These are phyloP conservation scores for Biscogniauxia sp. DNA, from an alignment of 2,329 filamentous ascomycete genomes.

Conservation along the genomic window DNA sequence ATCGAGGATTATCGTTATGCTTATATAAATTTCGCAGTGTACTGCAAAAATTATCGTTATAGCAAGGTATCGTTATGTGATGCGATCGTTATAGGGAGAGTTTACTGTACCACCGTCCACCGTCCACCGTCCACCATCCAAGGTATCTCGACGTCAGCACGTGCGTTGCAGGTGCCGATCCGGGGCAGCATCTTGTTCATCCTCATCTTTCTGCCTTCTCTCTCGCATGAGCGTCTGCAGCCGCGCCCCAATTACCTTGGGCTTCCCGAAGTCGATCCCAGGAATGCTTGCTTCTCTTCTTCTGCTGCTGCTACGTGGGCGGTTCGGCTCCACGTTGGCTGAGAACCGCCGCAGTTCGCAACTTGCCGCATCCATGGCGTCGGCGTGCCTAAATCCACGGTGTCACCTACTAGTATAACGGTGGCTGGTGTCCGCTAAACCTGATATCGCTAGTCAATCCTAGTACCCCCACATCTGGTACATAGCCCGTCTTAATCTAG, in stretches of 20 bases:
- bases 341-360: not conserved
- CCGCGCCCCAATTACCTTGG: not conserved
- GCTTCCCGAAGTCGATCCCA: not conserved
- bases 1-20: no score
- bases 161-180: conserved; percentile 9
- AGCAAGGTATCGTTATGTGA: no score
- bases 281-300: not conserved
- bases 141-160: conserved; percentile 10
- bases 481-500: no score
- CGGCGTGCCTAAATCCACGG: no score
- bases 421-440: no score
- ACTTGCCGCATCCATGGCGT: not conserved
- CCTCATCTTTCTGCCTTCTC: not conserved
- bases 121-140: conserved; percentile 8
- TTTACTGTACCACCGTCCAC: no score
- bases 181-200: not conserved
- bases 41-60: no score
- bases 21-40: no score
- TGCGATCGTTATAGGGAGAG: no score
- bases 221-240: not conserved
- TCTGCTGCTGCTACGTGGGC: not conserved
- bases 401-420: no score
- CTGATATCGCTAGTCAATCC: no score
- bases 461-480: no score
- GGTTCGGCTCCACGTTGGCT: not conserved